Conservation (phyloP, 371 early-diverging fungal species). For the Mucor indicus region DNA sequence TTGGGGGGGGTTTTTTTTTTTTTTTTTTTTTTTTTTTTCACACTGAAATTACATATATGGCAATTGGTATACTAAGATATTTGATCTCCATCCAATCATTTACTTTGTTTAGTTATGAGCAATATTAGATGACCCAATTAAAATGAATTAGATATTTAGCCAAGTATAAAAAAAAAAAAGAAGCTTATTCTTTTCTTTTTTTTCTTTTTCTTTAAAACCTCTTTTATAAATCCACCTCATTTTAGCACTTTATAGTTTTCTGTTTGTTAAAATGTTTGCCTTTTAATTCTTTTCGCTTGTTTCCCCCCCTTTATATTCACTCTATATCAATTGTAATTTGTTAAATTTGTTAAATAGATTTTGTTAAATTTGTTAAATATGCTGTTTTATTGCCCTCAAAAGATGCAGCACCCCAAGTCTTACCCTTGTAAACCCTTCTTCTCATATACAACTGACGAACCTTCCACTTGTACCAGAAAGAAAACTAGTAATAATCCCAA, state of each 20-base stretch:
- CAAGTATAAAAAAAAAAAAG: slow-evolving; percentile 1
- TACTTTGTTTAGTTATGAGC: background rate
- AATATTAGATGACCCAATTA: background rate
- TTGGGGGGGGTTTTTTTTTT: background rate
- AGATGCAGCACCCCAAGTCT: slow-evolving; percentile 15
- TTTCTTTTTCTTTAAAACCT: slow-evolving; percentile 1
- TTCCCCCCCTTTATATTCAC: slow-evolving; percentile 1
- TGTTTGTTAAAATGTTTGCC: slow-evolving; percentile 26
- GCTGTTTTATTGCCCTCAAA: slow-evolving; percentile 16
- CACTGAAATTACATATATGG: too few relatives aligned
- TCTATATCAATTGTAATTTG: slow-evolving; percentile 12
- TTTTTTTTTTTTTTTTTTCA: background rate
- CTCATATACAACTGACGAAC: slow-evolving; percentile 36
- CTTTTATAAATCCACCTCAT: background rate
- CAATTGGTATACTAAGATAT: too few relatives aligned
- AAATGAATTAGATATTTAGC: too few relatives aligned
- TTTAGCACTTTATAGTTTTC: background rate
- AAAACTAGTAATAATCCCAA: slow-evolving; percentile 19
- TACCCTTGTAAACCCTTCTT: slow-evolving; percentile 27
- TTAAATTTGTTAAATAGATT: slow-evolving; percentile 18
- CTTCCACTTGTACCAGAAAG: slow-evolving; percentile 34
- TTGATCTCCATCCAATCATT: background rate
- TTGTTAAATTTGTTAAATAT: slow-evolving; percentile 29
- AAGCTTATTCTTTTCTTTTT: slow-evolving; percentile 1
- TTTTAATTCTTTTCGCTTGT: slow-evolving; percentile 16